phyloP scores from a whole-genome alignment of 306 rosid genomes.

The Cucurbita pepo region DNA sequence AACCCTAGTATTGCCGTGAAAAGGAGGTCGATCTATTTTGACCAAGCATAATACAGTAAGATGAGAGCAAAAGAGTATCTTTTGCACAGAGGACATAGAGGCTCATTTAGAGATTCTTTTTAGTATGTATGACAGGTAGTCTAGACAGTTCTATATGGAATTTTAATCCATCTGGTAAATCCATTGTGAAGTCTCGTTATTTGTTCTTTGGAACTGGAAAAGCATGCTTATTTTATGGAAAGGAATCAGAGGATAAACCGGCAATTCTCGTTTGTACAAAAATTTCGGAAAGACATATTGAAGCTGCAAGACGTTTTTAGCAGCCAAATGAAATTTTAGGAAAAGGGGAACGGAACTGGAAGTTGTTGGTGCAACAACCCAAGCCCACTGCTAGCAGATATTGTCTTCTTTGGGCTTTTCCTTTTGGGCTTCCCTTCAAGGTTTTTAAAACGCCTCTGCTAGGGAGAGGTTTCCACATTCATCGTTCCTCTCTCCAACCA shows the following conservation, averaged over 20 bases:
- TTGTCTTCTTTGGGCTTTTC: too few species aligned
- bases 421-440: too few species aligned
- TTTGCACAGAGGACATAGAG: background rate
- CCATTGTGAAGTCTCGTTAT: background rate
- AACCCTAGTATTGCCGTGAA: background rate
- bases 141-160: background rate
- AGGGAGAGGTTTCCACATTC: too few species aligned
- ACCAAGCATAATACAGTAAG: background rate
- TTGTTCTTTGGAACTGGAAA: background rate
- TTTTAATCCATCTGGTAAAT: background rate
- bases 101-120: background rate
- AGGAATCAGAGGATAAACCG: background rate
- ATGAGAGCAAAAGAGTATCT: background rate
- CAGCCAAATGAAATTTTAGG: background rate
- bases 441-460: too few species aligned
- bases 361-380: background rate
- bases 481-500: too few species aligned
- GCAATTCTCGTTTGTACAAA: background rate
- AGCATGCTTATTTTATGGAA: background rate
- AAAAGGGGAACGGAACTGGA: background rate
- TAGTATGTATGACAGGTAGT: background rate
- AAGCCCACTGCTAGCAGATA: too few species aligned
- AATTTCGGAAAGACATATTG: background rate
- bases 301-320: background rate
- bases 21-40: background rate